Conservation (phyloP, 2,329 filamentous ascomycete genomes). For the Dryadomyces quercivorus region DNA sequence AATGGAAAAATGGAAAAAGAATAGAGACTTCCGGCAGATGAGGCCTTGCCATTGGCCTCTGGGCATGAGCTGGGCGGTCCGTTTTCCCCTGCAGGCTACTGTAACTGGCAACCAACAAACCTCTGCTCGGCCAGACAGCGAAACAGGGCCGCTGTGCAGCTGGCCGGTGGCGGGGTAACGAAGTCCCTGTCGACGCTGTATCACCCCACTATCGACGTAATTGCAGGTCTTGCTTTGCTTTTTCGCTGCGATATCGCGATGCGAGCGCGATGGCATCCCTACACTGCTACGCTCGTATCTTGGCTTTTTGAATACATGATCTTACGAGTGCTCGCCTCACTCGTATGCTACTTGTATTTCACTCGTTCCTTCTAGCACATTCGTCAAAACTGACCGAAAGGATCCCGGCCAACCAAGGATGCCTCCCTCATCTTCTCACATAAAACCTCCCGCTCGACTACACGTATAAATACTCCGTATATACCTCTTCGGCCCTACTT, state of each 20-base stretch:
- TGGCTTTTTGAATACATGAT: neutral
- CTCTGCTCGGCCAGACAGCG: too few relatives aligned
- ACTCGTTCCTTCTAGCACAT: neutral
- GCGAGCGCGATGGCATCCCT: neutral
- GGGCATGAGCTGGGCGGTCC: neutral
- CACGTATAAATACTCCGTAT: neutral
- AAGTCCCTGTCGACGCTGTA: neutral
- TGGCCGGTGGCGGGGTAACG: neutral
- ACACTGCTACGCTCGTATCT: neutral
- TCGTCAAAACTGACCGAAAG: neutral
- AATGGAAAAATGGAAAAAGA: neutral
- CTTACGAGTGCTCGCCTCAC: too few relatives aligned
- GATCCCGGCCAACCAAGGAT: too few relatives aligned
- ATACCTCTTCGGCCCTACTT: neutral
- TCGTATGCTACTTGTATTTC: too few relatives aligned
- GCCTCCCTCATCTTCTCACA: neutral
- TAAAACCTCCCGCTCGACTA: neutral
- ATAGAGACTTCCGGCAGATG: neutral
- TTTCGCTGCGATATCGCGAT: neutral
- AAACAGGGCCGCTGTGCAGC: neutral
- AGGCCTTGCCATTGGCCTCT: neutral
- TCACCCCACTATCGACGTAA: slow-evolving; percentile 3
- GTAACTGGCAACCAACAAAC: too few relatives aligned
- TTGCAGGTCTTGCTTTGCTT: neutral
- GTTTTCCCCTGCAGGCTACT: too few relatives aligned